Evolutionary conservation across 2,329 filamentous ascomycete genomes (phyloP), one percentile per base, ranked within the genome.

Genomic region (Fusarium luffae): DNA sequence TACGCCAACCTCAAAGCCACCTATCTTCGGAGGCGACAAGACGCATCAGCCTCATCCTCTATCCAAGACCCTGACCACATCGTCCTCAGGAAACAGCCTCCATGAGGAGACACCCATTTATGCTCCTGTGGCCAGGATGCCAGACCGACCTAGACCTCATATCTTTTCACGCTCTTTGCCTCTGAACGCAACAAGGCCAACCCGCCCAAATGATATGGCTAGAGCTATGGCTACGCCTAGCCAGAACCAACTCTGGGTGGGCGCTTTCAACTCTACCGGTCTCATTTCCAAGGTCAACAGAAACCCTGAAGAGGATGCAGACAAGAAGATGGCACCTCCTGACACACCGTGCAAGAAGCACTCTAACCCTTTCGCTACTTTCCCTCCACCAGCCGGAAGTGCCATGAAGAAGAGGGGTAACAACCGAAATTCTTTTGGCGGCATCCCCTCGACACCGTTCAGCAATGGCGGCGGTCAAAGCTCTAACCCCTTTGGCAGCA

Each of bases 311-410:
- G 87, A 93, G 54, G 87, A 84, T 79, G 75, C 69, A 81, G 83
- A 76, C 80, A 82, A 85, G 79, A 89, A 91, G 76, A 83, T 88
- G 75, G 86, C 88, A 30, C 94, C 97, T 85, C 95, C 96, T 1
- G 96, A 98, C 77, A 99, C 96, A 2, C 96, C 96, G 2, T 98
- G 96, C 81, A 99, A 98, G 83, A 94, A 96, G 77, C 90, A 92
- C 55, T 84, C 86, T 7, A 90, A 89, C 71, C 82, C 91, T 60
- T 88, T 94, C 81, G 85, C 92, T 73, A 88, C 92, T 54, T 87
- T 87, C 79, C 88, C 89, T 1, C 86, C 85, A 2, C 83, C 83
- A 2, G 82, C 84, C 14, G 89, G 89, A 54, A 90, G 86, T 71
- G 84, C 84, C 11, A 85, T 90, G 57, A 92, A 91, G 80, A 77